Evolutionary conservation across 1,284 basidiomycete genomes (phyloP).

Genomic region (Ceratobasidium theobromae): DNA sequence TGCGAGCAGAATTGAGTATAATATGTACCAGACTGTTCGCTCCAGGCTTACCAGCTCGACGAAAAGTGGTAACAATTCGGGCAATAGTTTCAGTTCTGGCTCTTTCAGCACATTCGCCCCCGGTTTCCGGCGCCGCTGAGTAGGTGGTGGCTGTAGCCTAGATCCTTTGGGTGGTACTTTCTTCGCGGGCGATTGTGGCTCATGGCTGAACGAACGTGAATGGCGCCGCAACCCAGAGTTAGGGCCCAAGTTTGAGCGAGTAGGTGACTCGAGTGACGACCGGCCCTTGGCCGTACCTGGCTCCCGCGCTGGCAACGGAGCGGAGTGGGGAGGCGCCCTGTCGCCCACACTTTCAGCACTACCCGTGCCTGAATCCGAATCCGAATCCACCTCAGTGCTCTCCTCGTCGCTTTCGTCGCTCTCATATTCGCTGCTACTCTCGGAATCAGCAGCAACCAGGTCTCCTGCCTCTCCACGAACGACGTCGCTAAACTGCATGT

Average conservation of each 20-base stretch:
- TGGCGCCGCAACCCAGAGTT: conserved; percentile 20
- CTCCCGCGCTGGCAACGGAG: conserved; percentile 44
- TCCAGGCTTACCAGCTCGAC: conserved; percentile 73
- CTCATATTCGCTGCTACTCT: conserved; percentile 54
- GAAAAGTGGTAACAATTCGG: conserved; percentile 79
- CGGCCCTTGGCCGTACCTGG: conserved; percentile 43
- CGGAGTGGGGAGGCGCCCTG: conserved; percentile 40
- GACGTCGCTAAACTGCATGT: conserved; percentile 78
- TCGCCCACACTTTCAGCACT: conserved; percentile 36
- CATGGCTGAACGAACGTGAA: conserved; percentile 30
- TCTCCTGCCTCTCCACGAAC: conserved; percentile 76
- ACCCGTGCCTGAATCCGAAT: conserved; percentile 38
- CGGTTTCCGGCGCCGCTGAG: conserved; percentile 42
- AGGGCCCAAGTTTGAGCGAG: conserved; percentile 22
- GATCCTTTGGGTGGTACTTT: conserved; percentile 6
- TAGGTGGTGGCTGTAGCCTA: conserved; percentile 5
- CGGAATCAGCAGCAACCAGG: conserved; percentile 63
- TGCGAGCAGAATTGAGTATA: not conserved
- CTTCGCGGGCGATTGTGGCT: conserved; percentile 5
- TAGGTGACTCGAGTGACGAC: conserved; percentile 20
- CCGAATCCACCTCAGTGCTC: conserved; percentile 40
- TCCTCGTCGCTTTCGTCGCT: conserved; percentile 45
- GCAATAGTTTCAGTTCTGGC: conserved; percentile 76
- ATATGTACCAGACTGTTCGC: not conserved
- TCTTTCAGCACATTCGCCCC: conserved; percentile 57